Percentiles rank a stretch among this genome's conserved stretches.
phyloP scores from a whole-genome alignment of 2,329 filamentous ascomycete species.

The Trichoderma gracile region DNA sequence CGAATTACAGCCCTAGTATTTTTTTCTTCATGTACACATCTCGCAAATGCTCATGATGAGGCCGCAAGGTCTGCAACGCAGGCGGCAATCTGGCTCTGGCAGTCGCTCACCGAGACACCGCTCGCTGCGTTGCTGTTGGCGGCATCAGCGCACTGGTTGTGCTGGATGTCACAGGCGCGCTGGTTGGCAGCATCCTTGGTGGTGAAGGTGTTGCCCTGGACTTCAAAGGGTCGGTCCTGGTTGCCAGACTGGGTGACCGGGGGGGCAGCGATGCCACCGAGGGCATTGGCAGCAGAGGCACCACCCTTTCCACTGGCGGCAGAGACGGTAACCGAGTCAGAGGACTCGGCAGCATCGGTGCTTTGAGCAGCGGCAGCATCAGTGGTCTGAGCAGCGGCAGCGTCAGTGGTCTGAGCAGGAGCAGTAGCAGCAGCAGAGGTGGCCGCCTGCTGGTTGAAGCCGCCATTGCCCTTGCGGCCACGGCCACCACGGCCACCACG shows the following conservation, averaged over 20 bases:
- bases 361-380: no score
- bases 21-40: constrained; percentile 9
- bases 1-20: constrained; percentile 17
- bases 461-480: constrained; percentile 1
- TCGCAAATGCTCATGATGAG: constrained; percentile 15
- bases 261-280: constrained; percentile 56
- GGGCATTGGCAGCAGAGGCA: constrained; percentile 37
- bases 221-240: constrained; percentile 53
- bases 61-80: constrained; percentile 11
- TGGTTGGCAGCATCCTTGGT: constrained; percentile 57
- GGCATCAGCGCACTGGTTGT: constrained; percentile 59
- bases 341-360: not conserved
- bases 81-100: constrained; percentile 52
- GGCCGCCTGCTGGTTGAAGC: not conserved
- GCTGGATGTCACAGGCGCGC: constrained; percentile 63
- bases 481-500: not conserved
- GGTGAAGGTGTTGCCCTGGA: constrained; percentile 60
- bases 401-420: not conserved
- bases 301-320: constrained; percentile 31
- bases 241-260: constrained; percentile 51
- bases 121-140: constrained; percentile 52
- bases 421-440: not conserved
- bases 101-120: constrained; percentile 50
- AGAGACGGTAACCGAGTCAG: constrained; percentile 23
- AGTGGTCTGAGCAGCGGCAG: not conserved